A percentile compares a stretch with the other conserved stretches of the same genome.
These are phyloP conservation scores for sweet orange (Citrus sinensis) DNA, from an alignment of 345 rosid genomes.

Conservation along the genomic window DVS_A1.0 CM039165.1:36042001-36042500, in stretches of 20 bases:
- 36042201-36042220: slow-evolving; percentile 80
- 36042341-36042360: slow-evolving; percentile 93
- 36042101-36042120: background rate
- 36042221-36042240: slow-evolving; percentile 68
- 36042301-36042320: slow-evolving; percentile 88
- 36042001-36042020: background rate
- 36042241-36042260: slow-evolving; percentile 69
- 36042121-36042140: slow-evolving; percentile 66
- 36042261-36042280: slow-evolving; percentile 89
- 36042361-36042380: slow-evolving; percentile 81
- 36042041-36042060: background rate
- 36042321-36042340: slow-evolving; percentile 87
- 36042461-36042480: slow-evolving; percentile 98
- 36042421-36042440: slow-evolving; percentile 93
- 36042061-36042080: slow-evolving; percentile 18
- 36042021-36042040: slow-evolving; percentile 42
- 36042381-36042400: slow-evolving; percentile 67
- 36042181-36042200: slow-evolving; percentile 92
- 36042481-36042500: slow-evolving; percentile 81
- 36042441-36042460: slow-evolving; percentile 92
- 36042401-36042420: slow-evolving; percentile 81
- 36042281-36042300: slow-evolving; percentile 95
- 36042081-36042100: slow-evolving; percentile 22
- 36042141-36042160: slow-evolving; percentile 94
- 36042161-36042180: slow-evolving; percentile 81